Base-by-base conservation (phyloP, 495 filamentous ascomycete genomes). In the Extremus antarcticus region DNA sequence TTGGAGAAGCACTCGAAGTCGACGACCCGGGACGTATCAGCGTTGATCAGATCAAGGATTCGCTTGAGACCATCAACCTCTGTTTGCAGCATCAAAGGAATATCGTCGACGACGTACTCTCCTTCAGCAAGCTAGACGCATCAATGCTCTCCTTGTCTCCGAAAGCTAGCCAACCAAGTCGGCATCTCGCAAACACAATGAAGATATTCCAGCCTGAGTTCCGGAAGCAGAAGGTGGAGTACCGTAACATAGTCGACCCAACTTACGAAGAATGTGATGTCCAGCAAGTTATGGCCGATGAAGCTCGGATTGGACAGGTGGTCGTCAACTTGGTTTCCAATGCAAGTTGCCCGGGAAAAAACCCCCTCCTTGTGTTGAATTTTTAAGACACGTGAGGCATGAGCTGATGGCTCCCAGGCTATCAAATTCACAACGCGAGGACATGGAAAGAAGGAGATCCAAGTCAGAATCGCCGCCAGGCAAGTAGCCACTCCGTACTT, bases 151-250 rank as follows among this genome's bases (percentile, higher is more conserved):
- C 65, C 0, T 58, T 71, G 4, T 35, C 54, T 2, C 68, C 68
- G 1, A 61, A 53, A 24, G 46, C 55, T 8, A 53, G 56, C 25
- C 61, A 61, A 22, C 68, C 68, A 4, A 62, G 62, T 22, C 54
- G 54, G 50, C 55, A 61, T 0, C 59, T 71, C 22, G 49, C 63
- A 19, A 54, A 55, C 17, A 41, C 63, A 0, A 56, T 69, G 24
- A 66, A 68, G 50, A 62, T 71, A n/a, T 69, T 71, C 53, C 52
- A 66, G 25, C 62, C 64, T 1, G 68, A 71, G 49, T 61, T 71
- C 38, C 57, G 61, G 19, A 63, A 65, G 10, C 65, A 69, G 41
- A 20, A 58, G 4, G 63, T 69, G 29, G 48, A 62, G 9, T 67
- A 68, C 50, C 45, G 61, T 7, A 68, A 66, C 46, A 50, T 39